Percentiles rank a stretch among this genome's conserved stretches.
Evolutionary conservation across 192 early-diverging fungal species (phyloP).

Genomic region (Jimgerdemannia flammicorona): DNA sequence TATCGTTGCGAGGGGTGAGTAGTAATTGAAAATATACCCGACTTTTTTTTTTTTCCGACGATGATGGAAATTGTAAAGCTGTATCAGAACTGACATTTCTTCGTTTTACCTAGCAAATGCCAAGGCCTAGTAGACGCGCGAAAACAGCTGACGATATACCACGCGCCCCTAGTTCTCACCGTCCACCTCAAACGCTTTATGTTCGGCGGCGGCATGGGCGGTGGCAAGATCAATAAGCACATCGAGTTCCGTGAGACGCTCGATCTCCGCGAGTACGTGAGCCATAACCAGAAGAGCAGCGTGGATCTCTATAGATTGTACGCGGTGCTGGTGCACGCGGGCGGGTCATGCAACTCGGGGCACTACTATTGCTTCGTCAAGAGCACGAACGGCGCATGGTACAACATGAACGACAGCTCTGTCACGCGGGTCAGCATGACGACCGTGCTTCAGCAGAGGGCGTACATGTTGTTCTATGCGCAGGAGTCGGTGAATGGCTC

Average conservation of each 20-base stretch:
- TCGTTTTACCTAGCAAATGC: conserved; percentile 49
- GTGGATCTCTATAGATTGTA: conserved; percentile 59
- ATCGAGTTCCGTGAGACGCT: conserved; percentile 62
- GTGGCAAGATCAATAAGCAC: conserved; percentile 62
- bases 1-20: conserved; percentile 76
- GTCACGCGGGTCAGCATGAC: conserved; percentile 64
- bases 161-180: conserved; percentile 64
- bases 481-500: conserved; percentile 14
- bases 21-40: too few relatives aligned
- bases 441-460: conserved; percentile 69
- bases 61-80: too few relatives aligned
- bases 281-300: conserved; percentile 21
- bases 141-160: conserved; percentile 77
- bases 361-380: conserved; percentile 88
- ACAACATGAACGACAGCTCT: conserved; percentile 72
- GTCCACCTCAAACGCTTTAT: conserved; percentile 88
- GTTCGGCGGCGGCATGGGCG: conserved; percentile 42
- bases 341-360: conserved; percentile 68
- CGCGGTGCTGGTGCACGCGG: conserved; percentile 80
- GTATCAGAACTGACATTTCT: not conserved
- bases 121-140: conserved; percentile 68
- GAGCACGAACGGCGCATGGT: conserved; percentile 74
- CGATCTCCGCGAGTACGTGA: conserved; percentile 61
- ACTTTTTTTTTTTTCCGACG: too few relatives aligned
- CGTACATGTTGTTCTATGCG: conserved; percentile 86